These are phyloP conservation scores for Ganoderma multipileum DNA, from an alignment of 1,284 basidiomycete genomes.

Conservation along the genomic window DNA sequence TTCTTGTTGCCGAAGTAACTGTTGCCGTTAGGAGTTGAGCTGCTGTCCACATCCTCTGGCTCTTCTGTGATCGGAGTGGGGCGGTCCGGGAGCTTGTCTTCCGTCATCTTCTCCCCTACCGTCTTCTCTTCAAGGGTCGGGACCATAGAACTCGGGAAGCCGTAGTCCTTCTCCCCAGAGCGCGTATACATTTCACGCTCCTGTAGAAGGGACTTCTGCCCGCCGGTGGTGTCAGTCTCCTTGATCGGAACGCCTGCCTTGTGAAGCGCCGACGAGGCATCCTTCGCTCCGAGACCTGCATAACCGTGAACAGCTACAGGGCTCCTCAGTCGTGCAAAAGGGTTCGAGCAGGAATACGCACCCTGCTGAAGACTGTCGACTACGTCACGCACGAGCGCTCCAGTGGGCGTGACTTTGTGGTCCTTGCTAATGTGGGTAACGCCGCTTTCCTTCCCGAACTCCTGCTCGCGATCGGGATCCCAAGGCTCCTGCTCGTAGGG, in stretches of 20 bases:
- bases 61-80: slow-evolving; percentile 43
- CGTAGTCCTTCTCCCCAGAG: slow-evolving; percentile 58
- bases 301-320: slow-evolving; percentile 50
- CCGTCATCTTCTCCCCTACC: slow-evolving; percentile 51
- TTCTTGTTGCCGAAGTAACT: background rate
- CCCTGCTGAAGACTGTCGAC: slow-evolving; percentile 57
- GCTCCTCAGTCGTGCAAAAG: background rate
- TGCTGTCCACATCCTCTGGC: slow-evolving; percentile 5
- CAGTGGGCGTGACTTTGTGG: slow-evolving; percentile 44
- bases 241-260: slow-evolving; percentile 53
- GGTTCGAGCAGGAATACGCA: slow-evolving; percentile 33
- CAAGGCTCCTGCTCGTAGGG: slow-evolving; percentile 69
- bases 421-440: slow-evolving; percentile 43
- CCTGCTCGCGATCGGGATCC: slow-evolving; percentile 85
- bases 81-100: slow-evolving; percentile 39
- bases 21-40: background rate
- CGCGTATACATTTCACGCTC: slow-evolving; percentile 62
- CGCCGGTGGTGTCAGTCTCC: slow-evolving; percentile 44
- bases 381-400: slow-evolving; percentile 46
- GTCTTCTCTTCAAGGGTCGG: slow-evolving; percentile 79
- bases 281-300: slow-evolving; percentile 46
- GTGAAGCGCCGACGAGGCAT: slow-evolving; percentile 45
- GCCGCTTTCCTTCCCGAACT: slow-evolving; percentile 48
- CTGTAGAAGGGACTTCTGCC: slow-evolving; percentile 50
- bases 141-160: slow-evolving; percentile 70